Percentiles rank a stretch among this genome's conserved stretches.
These are phyloP conservation scores for Royoungia palumana DNA, from an alignment of 768 basidiomycete genomes.

Conservation along the genomic window DNA sequence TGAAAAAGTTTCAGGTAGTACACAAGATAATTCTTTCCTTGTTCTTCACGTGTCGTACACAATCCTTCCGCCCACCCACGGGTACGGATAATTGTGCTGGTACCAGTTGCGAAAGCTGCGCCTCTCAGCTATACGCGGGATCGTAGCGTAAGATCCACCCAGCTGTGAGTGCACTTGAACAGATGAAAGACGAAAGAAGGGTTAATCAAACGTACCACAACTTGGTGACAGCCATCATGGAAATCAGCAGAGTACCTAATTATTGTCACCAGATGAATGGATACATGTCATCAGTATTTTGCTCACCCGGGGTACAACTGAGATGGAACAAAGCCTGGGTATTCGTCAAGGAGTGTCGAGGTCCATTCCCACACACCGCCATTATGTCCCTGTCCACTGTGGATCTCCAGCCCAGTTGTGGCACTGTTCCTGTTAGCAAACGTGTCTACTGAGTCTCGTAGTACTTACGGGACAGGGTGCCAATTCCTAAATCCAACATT, in stretches of 20 bases:
- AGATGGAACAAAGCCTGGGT: conserved; percentile 75
- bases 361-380: conserved; percentile 99
- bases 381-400: conserved; percentile 67
- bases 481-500: conserved; percentile 91
- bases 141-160: conserved; percentile 86
- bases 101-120: conserved; percentile 86
- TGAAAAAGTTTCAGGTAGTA: conserved; percentile 16
- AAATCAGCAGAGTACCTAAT: conserved; percentile 81
- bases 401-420: conserved; percentile 56
- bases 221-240: conserved; percentile 81
- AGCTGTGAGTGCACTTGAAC: conserved; percentile 45
- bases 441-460: background rate
- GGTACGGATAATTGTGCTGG: conserved; percentile 85
- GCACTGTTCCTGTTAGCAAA: conserved; percentile 41
- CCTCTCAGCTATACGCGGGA: conserved; percentile 77
- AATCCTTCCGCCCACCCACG: conserved; percentile 78
- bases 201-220: conserved; percentile 63
- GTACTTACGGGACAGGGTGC: conserved; percentile 85
- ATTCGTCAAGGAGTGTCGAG: conserved; percentile 65
- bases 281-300: background rate
- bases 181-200: background rate
- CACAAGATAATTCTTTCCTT: background rate
- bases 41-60: conserved; percentile 46
- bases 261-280: background rate
- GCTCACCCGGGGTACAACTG: conserved; percentile 81